Base-by-base conservation (phyloP, 768 basidiomycete genomes). In the Myochromella boudieri region DNA sequence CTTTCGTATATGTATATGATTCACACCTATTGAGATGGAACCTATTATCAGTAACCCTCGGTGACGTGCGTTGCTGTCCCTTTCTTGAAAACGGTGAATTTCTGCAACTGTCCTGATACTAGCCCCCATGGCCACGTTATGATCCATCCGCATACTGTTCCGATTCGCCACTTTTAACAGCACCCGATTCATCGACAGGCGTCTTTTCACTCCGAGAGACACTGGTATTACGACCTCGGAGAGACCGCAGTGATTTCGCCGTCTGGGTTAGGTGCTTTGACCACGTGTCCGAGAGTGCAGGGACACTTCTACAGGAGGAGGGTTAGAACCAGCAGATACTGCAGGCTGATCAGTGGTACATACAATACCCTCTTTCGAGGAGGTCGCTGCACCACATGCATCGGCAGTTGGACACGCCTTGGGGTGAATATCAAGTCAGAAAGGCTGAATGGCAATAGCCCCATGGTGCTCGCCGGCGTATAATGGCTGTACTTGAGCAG, bases 371-470 rank as follows among this genome's bases (percentile, higher is more conserved):
- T 54, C 45, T 48, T 44, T 48, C 47, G 52, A 22, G 49, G 11
- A 20, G 52, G 8, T 28, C 36, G 41, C 18, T 42, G 12, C 1
- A 52, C 42, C 40, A 34, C 12, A 20, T 56, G 72, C 24, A 72
- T 71, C 10, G 79, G 80, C 42, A 82, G 65, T 52, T 73, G 76
- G 44, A 82, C 71, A 45, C 69, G 70, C 51, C 67, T 68, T 33
- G 80, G 79, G 18, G 78, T 76, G 57, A 78, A 69, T 61, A 80
- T 64, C 53, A 82, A 68, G 59, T 80, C 69, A 31, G 79, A 78
- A 14, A 80, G 50, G 49, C 71, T 74, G 68, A 79, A 68, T n/a
- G 69, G 69, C 24, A 71, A 39, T 44, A 66, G 59, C 42, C 55
- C 52, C 51, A 54, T 59, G 17, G 40, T 43, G 32, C 26, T 37